phyloP scores from a whole-genome alignment of 352 stramenopile species.

The Hyaloperonospora arabidopsidis region DNA sequence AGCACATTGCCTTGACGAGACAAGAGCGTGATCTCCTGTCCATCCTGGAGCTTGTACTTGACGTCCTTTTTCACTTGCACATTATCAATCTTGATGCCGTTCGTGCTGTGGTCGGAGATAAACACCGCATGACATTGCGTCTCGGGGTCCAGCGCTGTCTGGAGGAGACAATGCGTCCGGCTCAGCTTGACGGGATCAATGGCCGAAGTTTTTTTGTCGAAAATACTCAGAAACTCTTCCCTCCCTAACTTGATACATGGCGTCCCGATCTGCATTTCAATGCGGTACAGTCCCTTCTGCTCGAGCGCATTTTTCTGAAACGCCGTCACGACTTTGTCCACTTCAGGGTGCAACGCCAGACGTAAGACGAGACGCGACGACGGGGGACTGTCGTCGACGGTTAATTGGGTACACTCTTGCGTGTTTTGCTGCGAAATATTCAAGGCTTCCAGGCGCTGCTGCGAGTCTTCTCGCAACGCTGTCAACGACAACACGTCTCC shows the following conservation, averaged over 20 bases:
- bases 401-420: conserved; percentile 57
- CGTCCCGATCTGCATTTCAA: conserved; percentile 51
- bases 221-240: conserved; percentile 46
- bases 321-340: conserved; percentile 47
- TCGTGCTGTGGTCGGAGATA: conserved; percentile 65
- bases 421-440: conserved; percentile 74
- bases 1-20: conserved; percentile 50
- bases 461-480: conserved; percentile 37
- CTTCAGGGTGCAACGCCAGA: conserved; percentile 56
- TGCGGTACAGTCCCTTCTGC: conserved; percentile 42
- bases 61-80: conserved; percentile 40
- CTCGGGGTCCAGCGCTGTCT: conserved; percentile 37
- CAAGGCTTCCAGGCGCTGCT: conserved; percentile 57
- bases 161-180: conserved; percentile 50
- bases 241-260: conserved; percentile 41
- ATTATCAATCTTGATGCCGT: conserved; percentile 65
- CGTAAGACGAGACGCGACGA: conserved; percentile 42
- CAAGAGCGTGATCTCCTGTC: conserved; percentile 70
- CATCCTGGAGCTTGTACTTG: conserved; percentile 42
- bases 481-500: conserved; percentile 27
- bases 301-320: conserved; percentile 51
- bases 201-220: conserved; percentile 45
- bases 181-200: conserved; percentile 64
- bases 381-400: conserved; percentile 51
- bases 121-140: conserved; percentile 41